Conservation (phyloP, 257 asterid genomes). For the Solanum peruvianum region DNA sequence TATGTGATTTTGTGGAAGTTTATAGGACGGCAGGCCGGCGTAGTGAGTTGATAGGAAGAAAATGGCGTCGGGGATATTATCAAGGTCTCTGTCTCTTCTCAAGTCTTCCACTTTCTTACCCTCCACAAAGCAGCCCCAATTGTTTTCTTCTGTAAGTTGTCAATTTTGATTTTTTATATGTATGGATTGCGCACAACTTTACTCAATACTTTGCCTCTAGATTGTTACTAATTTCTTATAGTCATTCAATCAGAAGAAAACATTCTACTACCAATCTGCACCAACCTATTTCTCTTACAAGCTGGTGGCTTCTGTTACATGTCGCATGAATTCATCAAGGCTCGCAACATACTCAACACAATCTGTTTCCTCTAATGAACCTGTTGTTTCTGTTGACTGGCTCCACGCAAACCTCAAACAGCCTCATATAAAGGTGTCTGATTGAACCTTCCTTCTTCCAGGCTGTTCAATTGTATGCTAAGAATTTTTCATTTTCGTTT, state of each 20-base stretch:
- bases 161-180: too few relatives aligned
- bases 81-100: conserved; percentile 38
- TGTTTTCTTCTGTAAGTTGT: conserved; percentile 37
- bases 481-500: not conserved
- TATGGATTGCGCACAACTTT: not conserved
- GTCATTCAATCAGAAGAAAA: conserved; percentile 28
- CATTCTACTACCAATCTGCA: conserved; percentile 13
- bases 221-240: not conserved
- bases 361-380: conserved; percentile 39
- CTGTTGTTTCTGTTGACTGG: conserved; percentile 97
- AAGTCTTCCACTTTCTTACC: conserved; percentile 13
- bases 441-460: not conserved
- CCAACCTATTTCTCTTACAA: conserved; percentile 25
- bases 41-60: too few relatives aligned
- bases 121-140: conserved; percentile 16
- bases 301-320: conserved; percentile 10
- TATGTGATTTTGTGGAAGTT: not conserved
- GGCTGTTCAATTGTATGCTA: not conserved
- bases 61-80: conserved; percentile 58
- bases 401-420: conserved; percentile 73
- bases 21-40: not conserved
- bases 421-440: conserved; percentile 69
- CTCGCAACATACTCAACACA: conserved; percentile 38
- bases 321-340: conserved; percentile 49
- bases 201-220: not conserved